A percentile compares a stretch with the other conserved stretches of the same genome.
Conservation (phyloP, 495 filamentous ascomycete genomes). For the Chaetomidium leptoderma region DNA sequence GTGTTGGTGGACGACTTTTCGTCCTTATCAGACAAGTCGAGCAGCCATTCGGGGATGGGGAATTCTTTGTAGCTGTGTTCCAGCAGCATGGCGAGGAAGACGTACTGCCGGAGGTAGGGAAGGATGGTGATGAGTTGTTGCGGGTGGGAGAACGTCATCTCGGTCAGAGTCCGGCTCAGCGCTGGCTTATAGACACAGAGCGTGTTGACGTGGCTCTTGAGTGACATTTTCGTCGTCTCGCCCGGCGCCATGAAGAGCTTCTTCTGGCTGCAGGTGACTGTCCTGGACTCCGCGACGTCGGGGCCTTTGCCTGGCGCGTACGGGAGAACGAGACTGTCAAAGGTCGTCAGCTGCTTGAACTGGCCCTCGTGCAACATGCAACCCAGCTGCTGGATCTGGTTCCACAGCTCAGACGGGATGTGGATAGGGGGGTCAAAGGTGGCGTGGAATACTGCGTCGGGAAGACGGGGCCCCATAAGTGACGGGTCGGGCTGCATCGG, state of each 20-base stretch:
- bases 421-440: conserved; percentile 79
- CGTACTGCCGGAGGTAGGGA: conserved; percentile 71
- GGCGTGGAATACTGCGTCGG: conserved; percentile 77
- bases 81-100: conserved; percentile 60
- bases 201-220: conserved; percentile 59
- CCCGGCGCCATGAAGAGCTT: conserved; percentile 32
- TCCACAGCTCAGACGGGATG: conserved; percentile 62
- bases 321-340: conserved; percentile 64
- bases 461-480: conserved; percentile 47
- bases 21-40: conserved; percentile 7
- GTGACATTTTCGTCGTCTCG: conserved; percentile 33
- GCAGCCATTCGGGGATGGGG: not conserved
- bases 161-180: conserved; percentile 61
- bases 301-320: conserved; percentile 31
- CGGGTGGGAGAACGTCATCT: conserved; percentile 82
- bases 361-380: conserved; percentile 45
- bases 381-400: conserved; percentile 63
- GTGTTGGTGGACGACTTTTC: conserved; percentile 20
- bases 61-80: conserved; percentile 51
- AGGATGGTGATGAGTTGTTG: conserved; percentile 75
- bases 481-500: conserved; percentile 23
- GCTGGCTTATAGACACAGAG: conserved; percentile 68
- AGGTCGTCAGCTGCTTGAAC: conserved; percentile 54
- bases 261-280: conserved; percentile 36
- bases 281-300: conserved; percentile 39